These are phyloP conservation scores for Ceratobasidium sp. DNA, from an alignment of 1,284 basidiomycete genomes.

Conservation along the genomic window DNA sequence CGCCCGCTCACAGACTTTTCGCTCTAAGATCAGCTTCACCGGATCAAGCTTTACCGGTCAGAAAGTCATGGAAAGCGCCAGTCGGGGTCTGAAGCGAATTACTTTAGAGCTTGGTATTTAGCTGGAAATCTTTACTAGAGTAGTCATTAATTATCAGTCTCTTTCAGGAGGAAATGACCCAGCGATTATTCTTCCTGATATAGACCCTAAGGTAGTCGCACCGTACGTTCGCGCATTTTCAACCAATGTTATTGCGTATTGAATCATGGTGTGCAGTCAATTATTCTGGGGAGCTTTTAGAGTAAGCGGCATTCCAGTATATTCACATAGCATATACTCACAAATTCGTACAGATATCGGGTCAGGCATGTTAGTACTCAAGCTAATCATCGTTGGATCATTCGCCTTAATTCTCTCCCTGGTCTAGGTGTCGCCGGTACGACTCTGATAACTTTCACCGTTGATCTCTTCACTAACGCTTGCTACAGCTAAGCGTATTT, in stretches of 20 bases:
- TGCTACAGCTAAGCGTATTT: constrained; percentile 63
- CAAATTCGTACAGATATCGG: background rate
- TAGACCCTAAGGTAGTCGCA: constrained; percentile 8
- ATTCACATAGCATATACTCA: background rate
- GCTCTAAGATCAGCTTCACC: constrained; percentile 54
- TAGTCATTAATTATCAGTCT: background rate
- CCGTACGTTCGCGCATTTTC: constrained; percentile 11
- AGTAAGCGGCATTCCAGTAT: background rate
- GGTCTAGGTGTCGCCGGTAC: constrained; percentile 9
- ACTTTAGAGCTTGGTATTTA: constrained; percentile 79
- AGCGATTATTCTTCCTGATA: constrained; percentile 25
- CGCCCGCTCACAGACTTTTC: background rate
- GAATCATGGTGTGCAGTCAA: background rate
- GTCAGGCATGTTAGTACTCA: background rate
- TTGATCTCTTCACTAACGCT: background rate
- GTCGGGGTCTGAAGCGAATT: constrained; percentile 69
- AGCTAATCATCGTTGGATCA: background rate
- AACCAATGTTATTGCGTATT: background rate
- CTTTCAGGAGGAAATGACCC: constrained; percentile 17
- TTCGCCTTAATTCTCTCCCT: background rate
- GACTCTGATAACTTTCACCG: background rate
- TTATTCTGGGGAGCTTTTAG: constrained; percentile 5
- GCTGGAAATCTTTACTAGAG: background rate
- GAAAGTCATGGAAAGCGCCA: constrained; percentile 65
- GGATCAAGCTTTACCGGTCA: constrained; percentile 65